phyloP scores from a whole-genome alignment of 345 rosid species.

The Dimocarpus longan region DNA sequence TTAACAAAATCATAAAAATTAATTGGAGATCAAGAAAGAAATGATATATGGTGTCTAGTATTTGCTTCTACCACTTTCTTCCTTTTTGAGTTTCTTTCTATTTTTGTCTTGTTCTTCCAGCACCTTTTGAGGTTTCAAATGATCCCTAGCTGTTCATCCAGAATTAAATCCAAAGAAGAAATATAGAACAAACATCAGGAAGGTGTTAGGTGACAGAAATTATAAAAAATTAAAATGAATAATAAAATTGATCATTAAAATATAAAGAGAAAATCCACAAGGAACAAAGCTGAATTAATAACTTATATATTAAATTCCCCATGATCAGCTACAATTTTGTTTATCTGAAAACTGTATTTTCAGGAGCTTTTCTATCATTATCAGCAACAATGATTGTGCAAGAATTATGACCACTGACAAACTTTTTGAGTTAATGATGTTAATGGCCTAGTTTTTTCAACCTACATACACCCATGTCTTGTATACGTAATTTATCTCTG shows the following conservation, averaged over 20 bases:
- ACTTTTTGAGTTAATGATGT: constrained; percentile 27
- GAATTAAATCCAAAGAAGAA: neutral
- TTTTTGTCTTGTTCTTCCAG: neutral
- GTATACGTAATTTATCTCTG: neutral
- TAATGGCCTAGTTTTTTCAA: constrained; percentile 25
- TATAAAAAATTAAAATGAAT: neutral
- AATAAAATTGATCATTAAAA: neutral
- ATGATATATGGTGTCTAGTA: neutral
- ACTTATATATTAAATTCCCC: neutral
- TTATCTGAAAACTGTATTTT: constrained; percentile 18
- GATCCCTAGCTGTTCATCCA: constrained; percentile 6
- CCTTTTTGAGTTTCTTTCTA: neutral
- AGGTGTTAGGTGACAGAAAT: neutral
- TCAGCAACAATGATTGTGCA: constrained; percentile 34
- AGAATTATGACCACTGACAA: constrained; percentile 21
- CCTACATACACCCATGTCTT: neutral
- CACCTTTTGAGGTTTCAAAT: constrained; percentile 7
- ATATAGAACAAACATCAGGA: neutral
- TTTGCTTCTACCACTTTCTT: constrained; percentile 10
- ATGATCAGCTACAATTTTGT: neutral
- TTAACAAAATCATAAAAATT: constrained; percentile 3
- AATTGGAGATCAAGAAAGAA: neutral
- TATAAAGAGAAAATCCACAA: neutral
- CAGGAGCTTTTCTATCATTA: constrained; percentile 30
- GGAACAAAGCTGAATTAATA: neutral